A percentile compares a stretch with the other conserved stretches of the same genome.
Evolutionary conservation across 2,329 filamentous ascomycete species (phyloP).

Genomic region (Pseudogymnoascus sp.): DNA sequence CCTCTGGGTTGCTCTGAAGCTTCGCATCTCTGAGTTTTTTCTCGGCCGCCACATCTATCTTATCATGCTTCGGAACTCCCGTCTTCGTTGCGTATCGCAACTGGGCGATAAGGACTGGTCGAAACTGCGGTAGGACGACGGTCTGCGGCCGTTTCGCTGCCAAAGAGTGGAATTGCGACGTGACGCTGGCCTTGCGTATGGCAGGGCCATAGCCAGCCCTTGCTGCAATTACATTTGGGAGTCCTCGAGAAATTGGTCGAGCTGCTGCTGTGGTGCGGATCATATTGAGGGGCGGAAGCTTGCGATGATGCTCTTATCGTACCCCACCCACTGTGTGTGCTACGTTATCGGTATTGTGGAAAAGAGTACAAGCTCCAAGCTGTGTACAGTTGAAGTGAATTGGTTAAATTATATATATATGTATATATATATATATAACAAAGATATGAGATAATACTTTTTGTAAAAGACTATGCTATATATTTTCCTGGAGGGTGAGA

Average conservation of each 20-base stretch:
- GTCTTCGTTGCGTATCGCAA: slow-evolving; percentile 36
- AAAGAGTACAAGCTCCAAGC: neutral
- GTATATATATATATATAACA: slow-evolving; percentile 3
- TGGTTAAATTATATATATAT: slow-evolving; percentile 2
- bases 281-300: slow-evolving; percentile 9
- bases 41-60: slow-evolving; percentile 49
- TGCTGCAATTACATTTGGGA: slow-evolving; percentile 21
- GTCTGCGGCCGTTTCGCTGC: slow-evolving; percentile 22
- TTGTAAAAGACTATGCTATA: slow-evolving; percentile 3
- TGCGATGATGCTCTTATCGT: slow-evolving; percentile 6
- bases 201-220: slow-evolving; percentile 23
- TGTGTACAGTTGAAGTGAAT: neutral
- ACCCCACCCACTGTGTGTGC: neutral
- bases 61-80: slow-evolving; percentile 26
- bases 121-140: slow-evolving; percentile 10
- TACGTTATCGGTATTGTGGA: slow-evolving; percentile 2
- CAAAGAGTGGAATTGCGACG: slow-evolving; percentile 18
- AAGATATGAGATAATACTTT: neutral
- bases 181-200: slow-evolving; percentile 20
- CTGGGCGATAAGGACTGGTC: slow-evolving; percentile 37
- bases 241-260: slow-evolving; percentile 25
- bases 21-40: slow-evolving; percentile 43
- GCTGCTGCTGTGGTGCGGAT: slow-evolving; percentile 19
- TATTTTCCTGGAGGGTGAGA: neutral
- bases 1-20: slow-evolving; percentile 50